Conservation (phyloP, 768 basidiomycete species). For the Suillus luteus region DNA sequence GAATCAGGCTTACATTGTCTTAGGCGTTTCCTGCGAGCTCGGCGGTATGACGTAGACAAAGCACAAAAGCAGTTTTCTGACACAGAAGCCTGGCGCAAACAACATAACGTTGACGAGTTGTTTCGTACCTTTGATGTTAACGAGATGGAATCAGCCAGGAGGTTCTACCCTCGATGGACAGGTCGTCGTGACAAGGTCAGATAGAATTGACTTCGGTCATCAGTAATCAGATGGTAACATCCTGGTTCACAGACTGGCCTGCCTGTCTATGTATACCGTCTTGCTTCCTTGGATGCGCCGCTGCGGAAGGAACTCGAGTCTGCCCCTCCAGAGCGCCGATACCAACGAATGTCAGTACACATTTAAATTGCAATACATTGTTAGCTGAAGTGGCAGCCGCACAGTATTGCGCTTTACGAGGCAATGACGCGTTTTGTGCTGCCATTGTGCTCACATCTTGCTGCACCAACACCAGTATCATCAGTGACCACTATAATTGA, state of each 20-base stretch:
- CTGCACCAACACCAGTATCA: slow-evolving; percentile 56
- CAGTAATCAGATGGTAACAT: background rate
- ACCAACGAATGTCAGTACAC: slow-evolving; percentile 66
- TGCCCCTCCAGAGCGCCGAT: slow-evolving; percentile 53
- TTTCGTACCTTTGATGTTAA: slow-evolving; percentile 57
- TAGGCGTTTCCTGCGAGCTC: slow-evolving; percentile 84
- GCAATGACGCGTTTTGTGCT: slow-evolving; percentile 64
- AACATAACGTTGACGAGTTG: slow-evolving; percentile 61
- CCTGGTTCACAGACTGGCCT: slow-evolving; percentile 51
- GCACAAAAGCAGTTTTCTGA: slow-evolving; percentile 73
- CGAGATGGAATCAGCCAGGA: slow-evolving; percentile 60
- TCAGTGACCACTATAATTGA: slow-evolving; percentile 73
- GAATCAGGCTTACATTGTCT: slow-evolving; percentile 6
- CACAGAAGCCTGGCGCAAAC: slow-evolving; percentile 67
- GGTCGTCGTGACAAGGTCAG: slow-evolving; percentile 73
- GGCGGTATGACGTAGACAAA: slow-evolving; percentile 60
- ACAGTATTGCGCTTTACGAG: slow-evolving; percentile 67
- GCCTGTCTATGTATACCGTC: slow-evolving; percentile 75
- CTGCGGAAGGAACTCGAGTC: slow-evolving; percentile 63
- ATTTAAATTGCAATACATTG: background rate
- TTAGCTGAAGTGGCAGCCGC: background rate
- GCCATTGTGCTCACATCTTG: slow-evolving; percentile 62
- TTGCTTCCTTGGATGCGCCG: slow-evolving; percentile 56
- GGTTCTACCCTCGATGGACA: slow-evolving; percentile 82
- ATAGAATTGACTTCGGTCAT: slow-evolving; percentile 2